Evolutionary conservation across 148 eudicot genomes (phyloP), one percentile per base, ranked within the genome.

Genomic region (Chenopodium suecicum): DNA sequence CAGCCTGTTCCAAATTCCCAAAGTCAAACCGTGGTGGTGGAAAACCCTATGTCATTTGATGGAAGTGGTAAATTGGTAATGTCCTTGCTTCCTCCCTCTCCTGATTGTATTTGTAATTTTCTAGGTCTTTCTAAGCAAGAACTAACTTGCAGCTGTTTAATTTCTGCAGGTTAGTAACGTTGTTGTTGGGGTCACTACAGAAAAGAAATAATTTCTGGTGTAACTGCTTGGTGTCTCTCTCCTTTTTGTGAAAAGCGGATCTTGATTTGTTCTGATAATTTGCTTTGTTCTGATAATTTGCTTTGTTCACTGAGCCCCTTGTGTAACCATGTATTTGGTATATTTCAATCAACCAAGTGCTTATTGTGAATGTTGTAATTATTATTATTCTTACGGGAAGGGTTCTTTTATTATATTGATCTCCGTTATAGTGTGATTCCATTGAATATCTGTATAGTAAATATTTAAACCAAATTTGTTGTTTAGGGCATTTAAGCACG

Each of bases 141-240:
- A 77, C 73, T 78, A 25, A 75, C 66, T 7, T 46, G 62, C n/a
- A 50, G 63, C 58, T 70, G 34, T 75, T 47, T 73, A 64, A 32
- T 20, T 65, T 69, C 25, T 73, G 63, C 79, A 91, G 98, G 95
- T 94, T 73, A 94, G 89, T 85, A 94, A 94, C 79, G 94, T 94
- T 54, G 98, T 94, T 6, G 94, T 94, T 73, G 98, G 98, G 17
- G 93, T 94, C n/a, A 92, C 95, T 9, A 91, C 91, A 47, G 90
- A 86, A 67, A 88, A 89, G 82, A 86, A 88, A 84, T 86, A 60
- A 79, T 37, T 54, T 4, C 17, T n/a, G 19, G 66, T 31, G 31
- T 47, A 50, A 17, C 34, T 34, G 27, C n/a, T 25, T 2, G 11
- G 63, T 74, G 12, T 68, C 20, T 34, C 60, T 63, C 23, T 67